Conservation (phyloP, 805 yeast species). For the Candida ipomoeae region DNA sequence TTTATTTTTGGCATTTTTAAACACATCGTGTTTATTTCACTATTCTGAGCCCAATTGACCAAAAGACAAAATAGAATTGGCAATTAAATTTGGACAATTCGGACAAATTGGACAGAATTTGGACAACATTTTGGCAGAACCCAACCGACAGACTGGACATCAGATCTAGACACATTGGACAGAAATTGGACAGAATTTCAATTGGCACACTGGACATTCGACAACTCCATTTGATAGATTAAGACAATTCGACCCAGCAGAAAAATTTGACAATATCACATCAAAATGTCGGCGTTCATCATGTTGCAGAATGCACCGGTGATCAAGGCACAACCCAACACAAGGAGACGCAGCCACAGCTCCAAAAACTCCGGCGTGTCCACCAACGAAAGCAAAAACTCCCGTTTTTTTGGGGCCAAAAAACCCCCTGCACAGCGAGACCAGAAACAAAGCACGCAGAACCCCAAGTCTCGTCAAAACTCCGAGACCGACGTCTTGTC, state of each 20-base stretch:
- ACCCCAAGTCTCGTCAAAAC: neutral
- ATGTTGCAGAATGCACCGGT: constrained; percentile 8
- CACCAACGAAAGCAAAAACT: neutral
- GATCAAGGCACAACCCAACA: neutral
- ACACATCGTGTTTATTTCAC: too few relatives aligned
- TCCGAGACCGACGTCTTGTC: neutral
- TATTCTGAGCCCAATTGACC: too few relatives aligned
- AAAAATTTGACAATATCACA: neutral
- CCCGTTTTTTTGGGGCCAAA: neutral
- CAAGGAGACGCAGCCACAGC: neutral
- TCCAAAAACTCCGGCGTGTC: neutral
- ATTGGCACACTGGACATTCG: too few relatives aligned
- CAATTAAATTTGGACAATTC: too few relatives aligned
- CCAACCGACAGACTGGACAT: too few relatives aligned
- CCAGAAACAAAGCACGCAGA: neutral
- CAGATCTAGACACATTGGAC: too few relatives aligned
- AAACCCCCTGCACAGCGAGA: neutral
- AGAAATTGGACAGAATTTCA: too few relatives aligned
- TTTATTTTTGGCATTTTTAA: neutral
- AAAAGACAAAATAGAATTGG: too few relatives aligned
- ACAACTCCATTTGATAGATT: too few relatives aligned
- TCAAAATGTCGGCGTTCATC: constrained; percentile 11
- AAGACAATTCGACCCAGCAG: too few relatives aligned
- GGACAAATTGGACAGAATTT: too few relatives aligned
- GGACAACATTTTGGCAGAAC: too few relatives aligned